Conservation (phyloP, 2,329 filamentous ascomycete genomes). For the Metarhizium album region DNA sequence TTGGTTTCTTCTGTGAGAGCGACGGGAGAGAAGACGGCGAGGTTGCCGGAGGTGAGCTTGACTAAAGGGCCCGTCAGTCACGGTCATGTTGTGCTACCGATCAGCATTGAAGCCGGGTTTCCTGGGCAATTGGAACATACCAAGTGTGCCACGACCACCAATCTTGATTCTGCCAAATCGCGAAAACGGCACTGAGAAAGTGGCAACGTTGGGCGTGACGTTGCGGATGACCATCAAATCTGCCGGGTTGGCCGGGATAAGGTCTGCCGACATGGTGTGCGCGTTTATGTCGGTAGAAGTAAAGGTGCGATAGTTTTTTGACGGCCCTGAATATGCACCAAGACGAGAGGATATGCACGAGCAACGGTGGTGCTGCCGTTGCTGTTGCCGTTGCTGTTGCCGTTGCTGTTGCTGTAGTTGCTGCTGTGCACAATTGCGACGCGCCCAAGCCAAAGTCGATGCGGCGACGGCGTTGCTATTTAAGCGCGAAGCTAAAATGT, state of each 20-base stretch:
- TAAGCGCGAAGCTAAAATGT: slow-evolving; percentile 1
- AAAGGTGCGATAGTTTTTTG: slow-evolving; percentile 2
- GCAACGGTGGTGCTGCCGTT: background rate
- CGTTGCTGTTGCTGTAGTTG: background rate
- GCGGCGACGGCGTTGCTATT: background rate
- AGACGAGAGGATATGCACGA: background rate
- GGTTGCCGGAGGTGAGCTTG: slow-evolving; percentile 61
- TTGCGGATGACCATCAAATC: slow-evolving; percentile 86
- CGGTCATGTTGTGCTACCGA: background rate
- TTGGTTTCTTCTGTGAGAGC: slow-evolving; percentile 68
- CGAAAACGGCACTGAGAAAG: slow-evolving; percentile 72
- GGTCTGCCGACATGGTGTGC: slow-evolving; percentile 45
- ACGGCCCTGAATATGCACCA: background rate
- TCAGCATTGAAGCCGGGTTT: background rate
- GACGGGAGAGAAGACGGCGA: slow-evolving; percentile 88
- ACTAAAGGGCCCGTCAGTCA: slow-evolving; percentile 36
- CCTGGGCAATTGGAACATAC: slow-evolving; percentile 32
- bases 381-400: background rate
- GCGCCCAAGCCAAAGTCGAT: background rate
- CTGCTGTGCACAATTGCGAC: background rate
- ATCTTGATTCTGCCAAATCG: slow-evolving; percentile 72
- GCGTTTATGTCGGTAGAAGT: slow-evolving; percentile 7
- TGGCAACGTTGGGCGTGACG: slow-evolving; percentile 67
- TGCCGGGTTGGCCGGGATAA: slow-evolving; percentile 60
- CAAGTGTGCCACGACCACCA: slow-evolving; percentile 77